Evolutionary conservation across 164 flowering plant genomes (phyloP).

Genomic region (Chloranthus sessilifolius): DNA sequence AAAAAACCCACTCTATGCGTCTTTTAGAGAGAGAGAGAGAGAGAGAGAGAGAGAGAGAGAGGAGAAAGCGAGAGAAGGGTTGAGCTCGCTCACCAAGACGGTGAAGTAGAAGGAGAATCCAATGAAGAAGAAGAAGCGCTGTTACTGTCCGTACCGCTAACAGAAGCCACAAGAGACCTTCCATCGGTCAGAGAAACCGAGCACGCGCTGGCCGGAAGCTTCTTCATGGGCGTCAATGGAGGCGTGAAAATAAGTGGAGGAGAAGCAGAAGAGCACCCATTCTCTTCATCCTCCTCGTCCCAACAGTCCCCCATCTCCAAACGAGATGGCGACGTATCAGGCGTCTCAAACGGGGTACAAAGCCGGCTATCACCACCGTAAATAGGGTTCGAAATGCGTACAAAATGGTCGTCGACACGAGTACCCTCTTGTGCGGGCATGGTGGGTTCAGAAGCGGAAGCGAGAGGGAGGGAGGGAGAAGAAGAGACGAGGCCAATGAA

Average conservation of each 20-base stretch:
- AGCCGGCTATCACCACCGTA: constrained; percentile 21
- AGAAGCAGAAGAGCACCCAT: constrained; percentile 11
- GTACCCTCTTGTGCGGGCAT: constrained; percentile 14
- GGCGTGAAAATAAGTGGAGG: constrained; percentile 3
- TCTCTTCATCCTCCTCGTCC: constrained; percentile 19
- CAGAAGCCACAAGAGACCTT: constrained; percentile 38
- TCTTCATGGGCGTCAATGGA: constrained; percentile 38
- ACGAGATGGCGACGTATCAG: constrained; percentile 69
- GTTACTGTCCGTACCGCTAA: constrained; percentile 44
- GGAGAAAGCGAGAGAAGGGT: not conserved
- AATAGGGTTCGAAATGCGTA: constrained; percentile 85
- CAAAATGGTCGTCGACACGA: constrained; percentile 28
- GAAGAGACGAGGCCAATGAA: constrained; percentile 20
- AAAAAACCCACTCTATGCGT: too few species aligned
- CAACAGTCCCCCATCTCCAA: constrained; percentile 34
- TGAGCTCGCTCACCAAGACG: constrained; percentile 78
- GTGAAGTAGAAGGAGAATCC: constrained; percentile 58
- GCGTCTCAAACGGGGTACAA: constrained; percentile 72
- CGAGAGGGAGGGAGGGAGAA: constrained; percentile 16
- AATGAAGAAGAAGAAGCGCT: constrained; percentile 38
- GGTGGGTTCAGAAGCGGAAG: constrained; percentile 11
- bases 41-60: constrained; percentile 3
- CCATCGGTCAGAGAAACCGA: constrained; percentile 53
- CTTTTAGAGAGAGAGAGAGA: not conserved
- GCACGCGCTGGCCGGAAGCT: constrained; percentile 55